Evolutionary conservation across 257 asterid genomes (phyloP), one percentile per base, ranked within the genome.

Genomic region (Galeopsis tetrahit): DNA sequence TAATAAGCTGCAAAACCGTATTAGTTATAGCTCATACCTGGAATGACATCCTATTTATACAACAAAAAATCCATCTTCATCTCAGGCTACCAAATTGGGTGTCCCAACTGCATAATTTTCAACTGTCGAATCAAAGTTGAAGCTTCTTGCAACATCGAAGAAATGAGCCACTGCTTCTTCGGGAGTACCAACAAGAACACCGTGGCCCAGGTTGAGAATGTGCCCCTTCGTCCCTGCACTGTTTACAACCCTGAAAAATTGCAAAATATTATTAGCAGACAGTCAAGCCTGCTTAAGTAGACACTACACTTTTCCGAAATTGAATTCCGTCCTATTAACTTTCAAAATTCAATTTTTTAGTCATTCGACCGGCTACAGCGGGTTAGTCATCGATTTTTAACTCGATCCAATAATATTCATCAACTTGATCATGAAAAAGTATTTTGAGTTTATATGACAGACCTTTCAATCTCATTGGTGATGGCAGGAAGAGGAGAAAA

Each of bases 101-200:
- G 77, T 79, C 73, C 76, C 82, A 34, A 65, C 74, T 21, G 72
- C 70, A 60, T 59, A 49, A n/a, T 70, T 82, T 51, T 75, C 74
- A 2, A 55, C 39, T 40, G 76, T 74, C 44, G 71, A 53, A 76
- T 83, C 89, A 46, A 72, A 87, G 46, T 88, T 59, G 60, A 89
- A 79, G 85, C 87, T 91, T 77, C 86, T 91, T 7, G 96, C 89
- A 57, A 89, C 95, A 21, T 86, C 80, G 33, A 91, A 91, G 85
- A 93, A 91, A 80, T 93, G 98, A 43, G 96, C 88, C 48, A 89
- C 98, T 4, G 96, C 96, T 60, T 89, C 98, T 77, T 93, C 97
- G 0, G 96, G 98, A 5, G 97, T 86, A 61, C 97, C 96, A 1
- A 93, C 98, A 56, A 91, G 98, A 85, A 91, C 98, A 64, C 98